Evolutionary conservation across 495 filamentous ascomycete species (phyloP).

Genomic region (Penicillium lividum): DNA sequence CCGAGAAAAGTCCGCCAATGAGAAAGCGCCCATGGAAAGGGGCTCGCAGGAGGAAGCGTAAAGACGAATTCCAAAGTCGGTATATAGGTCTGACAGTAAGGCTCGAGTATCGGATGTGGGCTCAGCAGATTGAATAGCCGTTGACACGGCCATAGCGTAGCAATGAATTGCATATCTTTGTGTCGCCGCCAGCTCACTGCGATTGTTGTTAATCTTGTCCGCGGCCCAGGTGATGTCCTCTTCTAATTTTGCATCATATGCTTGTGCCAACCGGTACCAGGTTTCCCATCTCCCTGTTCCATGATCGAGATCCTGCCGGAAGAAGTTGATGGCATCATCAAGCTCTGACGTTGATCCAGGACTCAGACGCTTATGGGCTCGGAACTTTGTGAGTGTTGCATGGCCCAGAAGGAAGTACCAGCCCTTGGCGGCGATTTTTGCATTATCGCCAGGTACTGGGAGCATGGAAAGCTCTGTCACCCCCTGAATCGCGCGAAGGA

Average conservation of each 20-base stretch:
- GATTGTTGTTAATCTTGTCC: conserved; percentile 90
- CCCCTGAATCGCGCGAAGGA: conserved; percentile 77
- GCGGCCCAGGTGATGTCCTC: conserved; percentile 93
- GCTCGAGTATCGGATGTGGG: conserved; percentile 60
- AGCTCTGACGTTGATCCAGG: conserved; percentile 82
- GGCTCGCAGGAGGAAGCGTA: conserved; percentile 91
- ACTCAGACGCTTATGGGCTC: conserved; percentile 76
- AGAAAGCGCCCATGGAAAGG: conserved; percentile 85
- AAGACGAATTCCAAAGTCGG: conserved; percentile 85
- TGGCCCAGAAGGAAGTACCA: conserved; percentile 93
- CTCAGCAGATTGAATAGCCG: conserved; percentile 63
- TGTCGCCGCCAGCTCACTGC: conserved; percentile 66
- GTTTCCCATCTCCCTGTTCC: conserved; percentile 87
- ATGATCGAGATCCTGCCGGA: conserved; percentile 84
- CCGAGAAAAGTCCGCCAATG: conserved; percentile 69
- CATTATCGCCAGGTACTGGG: conserved; percentile 50
- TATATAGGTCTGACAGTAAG: conserved; percentile 79
- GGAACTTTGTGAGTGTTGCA: conserved; percentile 84
- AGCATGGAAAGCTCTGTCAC: conserved; percentile 62
- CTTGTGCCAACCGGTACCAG: conserved; percentile 92
- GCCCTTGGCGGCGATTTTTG: conserved; percentile 71
- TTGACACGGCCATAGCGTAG: conserved; percentile 86
- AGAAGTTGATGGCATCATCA: conserved; percentile 76
- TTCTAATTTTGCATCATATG: conserved; percentile 87
- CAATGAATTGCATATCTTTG: conserved; percentile 89